These are phyloP conservation scores for Wickerhamiella kazuoi DNA, from an alignment of 805 yeast genomes.

Conservation along the genomic window DNA sequence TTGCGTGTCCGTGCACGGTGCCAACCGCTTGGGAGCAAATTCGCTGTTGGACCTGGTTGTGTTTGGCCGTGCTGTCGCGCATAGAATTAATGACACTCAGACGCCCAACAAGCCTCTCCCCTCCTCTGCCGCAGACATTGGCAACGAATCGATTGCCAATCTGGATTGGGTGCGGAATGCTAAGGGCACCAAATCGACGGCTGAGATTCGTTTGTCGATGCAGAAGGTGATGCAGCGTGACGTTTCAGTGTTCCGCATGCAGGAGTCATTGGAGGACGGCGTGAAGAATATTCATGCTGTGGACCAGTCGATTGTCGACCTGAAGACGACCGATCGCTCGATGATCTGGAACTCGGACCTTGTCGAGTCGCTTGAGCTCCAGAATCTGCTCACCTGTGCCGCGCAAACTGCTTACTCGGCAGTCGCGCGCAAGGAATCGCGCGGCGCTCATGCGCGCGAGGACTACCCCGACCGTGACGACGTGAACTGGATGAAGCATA, in stretches of 20 bases:
- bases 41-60: conserved; percentile 91
- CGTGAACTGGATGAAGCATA: conserved; percentile 93
- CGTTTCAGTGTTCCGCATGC: conserved; percentile 91
- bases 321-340: conserved; percentile 84
- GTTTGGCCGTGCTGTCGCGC: conserved; percentile 96
- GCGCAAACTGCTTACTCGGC: conserved; percentile 90
- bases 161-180: conserved; percentile 80
- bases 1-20: conserved; percentile 98
- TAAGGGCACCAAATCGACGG: conserved; percentile 63
- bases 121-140: conserved; percentile 70
- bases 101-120: conserved; percentile 79
- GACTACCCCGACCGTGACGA: conserved; percentile 95
- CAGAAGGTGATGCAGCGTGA: conserved; percentile 93
- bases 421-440: conserved; percentile 86
- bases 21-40: conserved; percentile 97
- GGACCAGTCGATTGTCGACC: conserved; percentile 54
- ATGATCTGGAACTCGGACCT: conserved; percentile 98
- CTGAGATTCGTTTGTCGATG: conserved; percentile 80
- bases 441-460: conserved; percentile 99
- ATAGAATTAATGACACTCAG: conserved; percentile 68
- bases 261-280: conserved; percentile 82
- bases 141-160: conserved; percentile 77
- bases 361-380: conserved; percentile 89
- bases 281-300: conserved; percentile 58
- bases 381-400: conserved; percentile 92